Evolutionary conservation across 257 asterid species (phyloP), one percentile per base, ranked within the genome.

Genomic region (Plectranthus barbatus): DNA sequence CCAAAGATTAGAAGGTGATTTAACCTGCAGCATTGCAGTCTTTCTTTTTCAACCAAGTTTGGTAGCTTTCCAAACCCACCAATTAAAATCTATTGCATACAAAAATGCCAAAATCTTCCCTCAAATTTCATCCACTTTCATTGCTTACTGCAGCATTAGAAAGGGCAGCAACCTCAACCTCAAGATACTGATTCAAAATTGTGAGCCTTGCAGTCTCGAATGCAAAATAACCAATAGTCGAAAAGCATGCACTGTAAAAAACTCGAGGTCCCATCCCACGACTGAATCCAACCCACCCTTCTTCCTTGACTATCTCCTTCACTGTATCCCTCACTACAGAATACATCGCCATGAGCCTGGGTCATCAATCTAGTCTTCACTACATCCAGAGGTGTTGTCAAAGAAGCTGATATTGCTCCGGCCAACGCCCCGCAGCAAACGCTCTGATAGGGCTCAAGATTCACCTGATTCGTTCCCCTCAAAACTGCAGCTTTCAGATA

Each of bases 221-320:
- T 0, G 99, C 97, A 49, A 85, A 92, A 83, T 90, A 92, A 21
- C 99, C 99, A 15, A 92, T 70, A 65, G 99, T 97, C 6, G 99
- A 90, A 74, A 92, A 89, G 69, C 95, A 85, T 1, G 97, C 93
- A 68, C 99, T 90, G 52, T 90, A 83, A 70, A 89, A 83, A 15
- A 92, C 95, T 62, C 99, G 82, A 58, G 97, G 97, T 47, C 97
- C 96, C 91, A 92, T 90, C 73, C 97, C 99, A 9, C 91, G 88
- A 0, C 92, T 86, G 56, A 92, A 84, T 15, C 99, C 99, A 26
- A 89, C 80, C 96, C 88, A 86, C 31, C 99, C 96, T 83, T 92
- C 97, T 56, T 89, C 99, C 79, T 61, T 82, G 41, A 89, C 73
- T 67, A 89, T 92, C 85, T 81, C 96, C 68, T 74, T 86, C 20